Base-by-base conservation (phyloP, 2,329 filamentous ascomycete genomes). In the Hypoxylon sp. region DNA sequence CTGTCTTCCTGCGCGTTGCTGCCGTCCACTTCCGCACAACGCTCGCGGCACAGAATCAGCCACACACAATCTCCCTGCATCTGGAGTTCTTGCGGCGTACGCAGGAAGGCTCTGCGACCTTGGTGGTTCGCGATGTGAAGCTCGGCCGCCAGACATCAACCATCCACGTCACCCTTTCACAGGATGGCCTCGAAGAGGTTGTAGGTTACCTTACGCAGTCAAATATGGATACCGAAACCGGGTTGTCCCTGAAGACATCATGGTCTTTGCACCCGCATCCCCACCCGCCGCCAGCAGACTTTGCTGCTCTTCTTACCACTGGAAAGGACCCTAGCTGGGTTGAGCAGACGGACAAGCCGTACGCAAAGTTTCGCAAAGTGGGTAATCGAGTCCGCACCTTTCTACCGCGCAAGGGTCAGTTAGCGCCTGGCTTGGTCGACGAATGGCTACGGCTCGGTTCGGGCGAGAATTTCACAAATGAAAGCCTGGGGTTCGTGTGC, bases 201-300 rank as follows among this genome's bases (percentile, higher is more conserved):
- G 83, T 90, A 39, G 87, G 84, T 13, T 91, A 91, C 77, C 83
- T 91, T 67, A 92, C 89, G 5, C 86, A 92, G 69, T 85, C 85
- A 22, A 90, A 92, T 69, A 83, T 92, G 48, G 73, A 79, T 1
- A 83, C 82, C 1, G 90, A 92, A 75, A 78, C 81, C 3, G 91
- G 91, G 8, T 6, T 87, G 85, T 71, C 76, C 6, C 58, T 78
- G 22, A 55, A 81, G 14, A 91, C 89, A 0, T 77, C 80, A 17
- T 92, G 88, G 80, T 76, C 79, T 4, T 79, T 89, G 5, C 57
- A 75, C 22, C 81, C 81, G 9, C 63, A 75, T 24, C 75, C 80
- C 1, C 71, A 73, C 5, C 74, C 78, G 11, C 57, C 35, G 22
- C 68, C 67, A 9, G 52, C 47, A 1, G 71, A 77, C 60, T 72